Evolutionary conservation across 352 stramenopile species (phyloP).

Genomic region (Phytophthora chlamydospora): DNA sequence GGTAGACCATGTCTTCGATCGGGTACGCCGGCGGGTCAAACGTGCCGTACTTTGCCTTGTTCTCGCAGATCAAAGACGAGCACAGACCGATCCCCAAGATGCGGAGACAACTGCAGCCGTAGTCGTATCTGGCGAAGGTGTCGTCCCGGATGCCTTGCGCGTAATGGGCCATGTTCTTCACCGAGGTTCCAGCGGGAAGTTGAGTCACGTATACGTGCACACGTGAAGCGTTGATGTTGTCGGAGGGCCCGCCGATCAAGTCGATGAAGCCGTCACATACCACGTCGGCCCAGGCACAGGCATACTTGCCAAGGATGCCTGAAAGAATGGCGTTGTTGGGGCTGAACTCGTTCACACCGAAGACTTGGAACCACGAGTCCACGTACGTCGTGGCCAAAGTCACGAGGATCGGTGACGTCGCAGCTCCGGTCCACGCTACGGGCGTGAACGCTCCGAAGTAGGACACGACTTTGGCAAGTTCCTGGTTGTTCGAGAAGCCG

Average conservation of each 20-base stretch:
- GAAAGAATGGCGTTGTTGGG: conserved; percentile 38
- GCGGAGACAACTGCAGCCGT: conserved; percentile 43
- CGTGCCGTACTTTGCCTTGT: conserved; percentile 47
- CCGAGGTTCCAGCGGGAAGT: conserved; percentile 47
- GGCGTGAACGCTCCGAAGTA: conserved; percentile 58
- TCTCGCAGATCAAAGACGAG: conserved; percentile 41
- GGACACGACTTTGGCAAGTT: conserved; percentile 53
- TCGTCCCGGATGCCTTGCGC: conserved; percentile 54
- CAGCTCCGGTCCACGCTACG: conserved; percentile 41
- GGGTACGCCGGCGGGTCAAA: conserved; percentile 46
- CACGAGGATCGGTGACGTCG: conserved; percentile 36
- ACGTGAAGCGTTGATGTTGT: conserved; percentile 52
- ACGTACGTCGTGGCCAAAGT: conserved; percentile 42
- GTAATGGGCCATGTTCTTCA: conserved; percentile 61
- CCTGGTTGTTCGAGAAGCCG: conserved; percentile 54
- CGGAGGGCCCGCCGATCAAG: conserved; percentile 41
- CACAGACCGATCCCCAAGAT: conserved; percentile 39
- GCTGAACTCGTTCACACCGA: conserved; percentile 50
- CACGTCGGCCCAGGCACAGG: conserved; percentile 43
- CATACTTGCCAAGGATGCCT: conserved; percentile 44
- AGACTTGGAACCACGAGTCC: conserved; percentile 41
- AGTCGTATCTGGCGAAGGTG: conserved; percentile 56
- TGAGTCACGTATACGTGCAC: conserved; percentile 60
- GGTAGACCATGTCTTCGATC: conserved; percentile 38
- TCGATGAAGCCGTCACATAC: conserved; percentile 54